These are phyloP conservation scores for Arachis stenosperma DNA, from an alignment of 306 rosid species.

Conservation along the genomic window DNA sequence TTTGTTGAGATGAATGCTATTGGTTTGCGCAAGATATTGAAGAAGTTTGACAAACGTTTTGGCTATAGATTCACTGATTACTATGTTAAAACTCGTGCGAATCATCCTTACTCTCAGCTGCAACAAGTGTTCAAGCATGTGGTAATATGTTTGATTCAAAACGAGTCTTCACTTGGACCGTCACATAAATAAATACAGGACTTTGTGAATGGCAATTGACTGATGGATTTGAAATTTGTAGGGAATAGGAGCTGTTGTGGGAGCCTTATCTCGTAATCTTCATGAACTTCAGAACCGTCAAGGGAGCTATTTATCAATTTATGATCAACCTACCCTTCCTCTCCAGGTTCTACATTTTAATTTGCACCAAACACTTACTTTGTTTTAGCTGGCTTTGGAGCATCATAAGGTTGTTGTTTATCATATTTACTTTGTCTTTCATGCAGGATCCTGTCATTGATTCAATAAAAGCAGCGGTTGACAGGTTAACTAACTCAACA, in stretches of 20 bases:
- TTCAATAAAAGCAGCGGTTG: constrained; percentile 87
- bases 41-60: constrained; percentile 97
- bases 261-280: constrained; percentile 97
- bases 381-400: constrained; percentile 28
- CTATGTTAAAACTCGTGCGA: constrained; percentile 94
- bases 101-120: constrained; percentile 98
- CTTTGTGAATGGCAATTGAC: constrained; percentile 35
- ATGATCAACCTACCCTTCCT: constrained; percentile 83
- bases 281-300: constrained; percentile 97
- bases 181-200: constrained; percentile 9
- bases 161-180: not conserved
- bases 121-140: constrained; percentile 99
- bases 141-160: constrained; percentile 64
- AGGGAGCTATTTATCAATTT: constrained; percentile 94
- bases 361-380: constrained; percentile 1
- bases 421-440: constrained; percentile 37
- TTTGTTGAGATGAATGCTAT: constrained; percentile 92
- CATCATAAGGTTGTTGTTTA: constrained; percentile 21
- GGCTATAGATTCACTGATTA: constrained; percentile 90
- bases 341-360: constrained; percentile 67
- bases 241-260: constrained; percentile 99
- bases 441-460: constrained; percentile 91
- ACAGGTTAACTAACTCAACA: constrained; percentile 84
- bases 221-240: constrained; percentile 44
- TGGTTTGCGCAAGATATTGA: constrained; percentile 97